These are phyloP conservation scores for Coriaria nepalensis DNA, from an alignment of 306 rosid genomes.

Conservation along the genomic window DNA sequence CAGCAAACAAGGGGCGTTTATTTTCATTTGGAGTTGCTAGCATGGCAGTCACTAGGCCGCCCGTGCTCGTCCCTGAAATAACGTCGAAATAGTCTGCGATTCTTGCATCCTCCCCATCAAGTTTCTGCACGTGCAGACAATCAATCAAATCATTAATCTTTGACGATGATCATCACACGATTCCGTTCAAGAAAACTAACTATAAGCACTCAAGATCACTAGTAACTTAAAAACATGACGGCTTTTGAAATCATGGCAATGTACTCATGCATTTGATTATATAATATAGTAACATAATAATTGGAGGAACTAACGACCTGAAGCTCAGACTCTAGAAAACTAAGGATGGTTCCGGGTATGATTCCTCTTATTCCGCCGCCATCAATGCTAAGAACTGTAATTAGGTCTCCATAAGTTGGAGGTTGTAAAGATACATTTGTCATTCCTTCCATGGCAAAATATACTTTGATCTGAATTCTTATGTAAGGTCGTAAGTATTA, in stretches of 20 bases:
- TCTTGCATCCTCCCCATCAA: conserved; percentile 55
- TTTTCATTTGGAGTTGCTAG: conserved; percentile 35
- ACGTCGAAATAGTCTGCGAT: conserved; percentile 64
- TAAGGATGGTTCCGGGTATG: conserved; percentile 43
- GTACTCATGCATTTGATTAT: too few relatives aligned
- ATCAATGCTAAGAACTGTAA: conserved; percentile 61
- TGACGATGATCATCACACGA: too few relatives aligned
- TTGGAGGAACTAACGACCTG: conserved; percentile 18
- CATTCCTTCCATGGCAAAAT: conserved; percentile 7
- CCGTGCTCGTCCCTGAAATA: conserved; percentile 60
- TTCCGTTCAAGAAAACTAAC: too few relatives aligned
- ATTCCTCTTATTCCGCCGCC: conserved; percentile 70
- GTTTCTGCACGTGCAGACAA: conserved; percentile 19
- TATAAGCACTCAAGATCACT: too few relatives aligned
- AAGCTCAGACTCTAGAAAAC: conserved; percentile 44
- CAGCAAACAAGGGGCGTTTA: conserved; percentile 35
- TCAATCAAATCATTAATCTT: not conserved
- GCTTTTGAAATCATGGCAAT: too few relatives aligned
- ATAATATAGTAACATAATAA: too few relatives aligned
- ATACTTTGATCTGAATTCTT: too few relatives aligned
- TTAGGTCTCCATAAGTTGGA: conserved; percentile 37
- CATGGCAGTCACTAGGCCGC: conserved; percentile 58
- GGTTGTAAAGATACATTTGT: conserved; percentile 19
- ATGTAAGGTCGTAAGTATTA: too few relatives aligned
- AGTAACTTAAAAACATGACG: too few relatives aligned